These are phyloP conservation scores for Ustilago trichophora DNA, from an alignment of 1,284 basidiomycete genomes.

Conservation along the genomic window DNA sequence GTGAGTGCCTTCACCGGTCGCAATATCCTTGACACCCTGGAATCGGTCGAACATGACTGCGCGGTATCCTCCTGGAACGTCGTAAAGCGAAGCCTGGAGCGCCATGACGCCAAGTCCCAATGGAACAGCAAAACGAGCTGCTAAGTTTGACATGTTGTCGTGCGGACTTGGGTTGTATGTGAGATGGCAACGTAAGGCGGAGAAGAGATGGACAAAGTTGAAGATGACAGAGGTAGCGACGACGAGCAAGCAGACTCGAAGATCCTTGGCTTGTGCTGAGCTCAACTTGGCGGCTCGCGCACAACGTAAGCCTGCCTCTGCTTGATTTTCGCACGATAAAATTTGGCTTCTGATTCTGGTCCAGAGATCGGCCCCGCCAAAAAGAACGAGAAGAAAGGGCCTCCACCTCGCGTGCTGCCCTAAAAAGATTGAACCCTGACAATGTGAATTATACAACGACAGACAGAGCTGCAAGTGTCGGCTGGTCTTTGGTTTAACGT, in stretches of 20 bases:
- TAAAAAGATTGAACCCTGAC: no score
- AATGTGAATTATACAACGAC: no score
- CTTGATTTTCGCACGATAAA: background rate
- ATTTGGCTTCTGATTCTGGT: no score
- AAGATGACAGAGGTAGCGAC: no score
- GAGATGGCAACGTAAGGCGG: no score
- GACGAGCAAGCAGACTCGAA: background rate
- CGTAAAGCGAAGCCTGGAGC: conserved; percentile 66
- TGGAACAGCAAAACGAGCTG: conserved; percentile 61
- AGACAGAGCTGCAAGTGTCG: no score
- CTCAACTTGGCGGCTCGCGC: no score
- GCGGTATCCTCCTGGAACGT: conserved; percentile 75
- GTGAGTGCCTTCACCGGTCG: conserved; percentile 84
- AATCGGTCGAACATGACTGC: conserved; percentile 99
- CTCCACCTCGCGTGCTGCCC: no score
- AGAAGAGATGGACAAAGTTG: no score
- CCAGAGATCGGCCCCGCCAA: no score
- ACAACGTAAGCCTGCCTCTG: conserved; percentile 32
- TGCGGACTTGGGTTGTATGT: background rate
- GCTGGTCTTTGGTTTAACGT: no score
- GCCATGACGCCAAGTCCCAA: conserved; percentile 64
- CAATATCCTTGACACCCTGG: conserved; percentile 75
- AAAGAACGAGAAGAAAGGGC: no score
- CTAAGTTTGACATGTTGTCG: conserved; percentile 39
- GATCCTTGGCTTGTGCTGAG: conserved; percentile 44